Evolutionary conservation across 176 grass and related monocot genomes (phyloP).

Genomic region (Oryza longistaminata): DNA sequence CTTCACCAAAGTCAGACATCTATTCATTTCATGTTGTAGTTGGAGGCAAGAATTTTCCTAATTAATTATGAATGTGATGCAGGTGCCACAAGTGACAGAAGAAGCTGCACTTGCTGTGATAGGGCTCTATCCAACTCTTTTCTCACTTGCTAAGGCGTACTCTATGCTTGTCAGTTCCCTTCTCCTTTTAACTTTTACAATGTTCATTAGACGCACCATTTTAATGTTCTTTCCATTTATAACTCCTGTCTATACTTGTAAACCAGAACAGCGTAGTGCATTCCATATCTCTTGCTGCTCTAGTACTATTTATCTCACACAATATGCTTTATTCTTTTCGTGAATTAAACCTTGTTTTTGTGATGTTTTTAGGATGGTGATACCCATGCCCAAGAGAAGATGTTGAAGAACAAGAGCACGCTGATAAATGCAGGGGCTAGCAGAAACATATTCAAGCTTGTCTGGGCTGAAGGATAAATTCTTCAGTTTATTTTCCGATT

Average conservation of each 20-base stretch:
- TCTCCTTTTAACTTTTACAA: background rate
- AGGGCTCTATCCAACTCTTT: constrained; percentile 57
- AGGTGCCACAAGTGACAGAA: constrained; percentile 90
- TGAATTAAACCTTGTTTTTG: background rate
- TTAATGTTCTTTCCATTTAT: constrained; percentile 9
- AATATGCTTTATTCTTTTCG: background rate
- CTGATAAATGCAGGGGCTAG: constrained; percentile 54
- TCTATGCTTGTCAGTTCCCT: constrained; percentile 51
- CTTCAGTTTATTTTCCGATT: background rate
- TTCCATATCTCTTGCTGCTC: background rate
- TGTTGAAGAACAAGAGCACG: constrained; percentile 67
- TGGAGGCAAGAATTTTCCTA: background rate
- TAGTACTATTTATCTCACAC: background rate
- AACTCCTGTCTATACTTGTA: background rate
- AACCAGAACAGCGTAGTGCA: background rate
- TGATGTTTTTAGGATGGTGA: constrained; percentile 61
- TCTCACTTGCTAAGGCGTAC: constrained; percentile 67
- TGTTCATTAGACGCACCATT: background rate
- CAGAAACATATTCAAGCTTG: constrained; percentile 72
- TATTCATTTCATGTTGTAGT: constrained; percentile 12
- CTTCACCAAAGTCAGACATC: background rate
- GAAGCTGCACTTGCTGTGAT: constrained; percentile 65
- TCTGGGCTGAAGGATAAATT: constrained; percentile 45
- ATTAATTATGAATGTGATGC: constrained; percentile 12
- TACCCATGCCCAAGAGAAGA: constrained; percentile 59